Conservation (phyloP, 1,139 yeast genomes). For the Keqinozyma sinolaborantium region DNA sequence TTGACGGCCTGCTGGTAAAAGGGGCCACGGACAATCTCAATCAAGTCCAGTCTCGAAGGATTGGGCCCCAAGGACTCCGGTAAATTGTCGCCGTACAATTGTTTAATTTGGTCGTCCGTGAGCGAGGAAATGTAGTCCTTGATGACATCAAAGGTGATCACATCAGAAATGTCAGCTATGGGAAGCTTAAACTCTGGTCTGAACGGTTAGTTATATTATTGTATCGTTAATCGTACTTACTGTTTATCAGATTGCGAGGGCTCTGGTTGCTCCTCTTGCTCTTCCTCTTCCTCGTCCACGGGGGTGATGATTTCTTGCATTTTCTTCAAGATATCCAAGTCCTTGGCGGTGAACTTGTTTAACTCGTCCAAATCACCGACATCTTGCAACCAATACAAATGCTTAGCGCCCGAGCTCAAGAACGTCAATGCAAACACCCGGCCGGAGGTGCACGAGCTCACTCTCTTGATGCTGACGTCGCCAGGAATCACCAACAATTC, state of each 20-base stretch:
- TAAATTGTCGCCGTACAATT: constrained; percentile 34
- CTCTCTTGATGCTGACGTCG: constrained; percentile 80
- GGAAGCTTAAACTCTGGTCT: constrained; percentile 5
- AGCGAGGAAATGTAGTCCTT: constrained; percentile 36
- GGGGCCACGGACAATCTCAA: constrained; percentile 48
- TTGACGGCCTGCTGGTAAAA: constrained; percentile 49
- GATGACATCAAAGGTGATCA: constrained; percentile 36
- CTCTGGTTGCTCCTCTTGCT: constrained; percentile 32
- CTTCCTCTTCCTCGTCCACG: constrained; percentile 43
- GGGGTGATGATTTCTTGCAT: constrained; percentile 51
- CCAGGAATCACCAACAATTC: constrained; percentile 88
- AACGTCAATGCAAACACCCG: constrained; percentile 83
- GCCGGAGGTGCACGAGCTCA: constrained; percentile 74
- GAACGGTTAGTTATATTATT: constrained; percentile 6
- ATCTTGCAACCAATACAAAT: constrained; percentile 90
- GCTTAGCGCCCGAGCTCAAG: constrained; percentile 78
- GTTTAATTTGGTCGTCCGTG: constrained; percentile 30
- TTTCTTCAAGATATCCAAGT: constrained; percentile 48
- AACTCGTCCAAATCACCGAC: constrained; percentile 62
- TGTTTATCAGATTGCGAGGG: constrained; percentile 9
- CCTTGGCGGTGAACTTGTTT: constrained; percentile 62
- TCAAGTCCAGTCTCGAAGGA: constrained; percentile 37
- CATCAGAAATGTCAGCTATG: constrained; percentile 18
- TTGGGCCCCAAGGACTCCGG: constrained; percentile 37
- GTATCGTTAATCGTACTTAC: constrained; percentile 8